These are phyloP conservation scores for Colletotrichum sp. DNA, from an alignment of 2,329 filamentous ascomycete genomes.

Conservation along the genomic window DNA sequence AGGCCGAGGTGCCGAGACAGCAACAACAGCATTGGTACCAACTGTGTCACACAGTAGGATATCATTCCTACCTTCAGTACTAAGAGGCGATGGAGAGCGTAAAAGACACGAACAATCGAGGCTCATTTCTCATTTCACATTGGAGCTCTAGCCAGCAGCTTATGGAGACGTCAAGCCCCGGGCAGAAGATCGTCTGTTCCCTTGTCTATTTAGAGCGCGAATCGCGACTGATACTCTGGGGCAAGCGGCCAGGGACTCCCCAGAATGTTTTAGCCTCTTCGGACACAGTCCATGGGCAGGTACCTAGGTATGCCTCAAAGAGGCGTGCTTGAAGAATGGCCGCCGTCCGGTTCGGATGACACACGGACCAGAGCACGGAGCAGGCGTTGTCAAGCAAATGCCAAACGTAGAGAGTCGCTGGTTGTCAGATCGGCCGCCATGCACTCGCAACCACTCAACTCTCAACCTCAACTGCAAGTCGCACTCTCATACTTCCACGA, in stretches of 20 bases:
- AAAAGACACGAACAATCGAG: neutral
- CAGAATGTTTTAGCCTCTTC: constrained; percentile 18
- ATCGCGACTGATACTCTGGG: constrained; percentile 18
- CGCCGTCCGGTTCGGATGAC: constrained; percentile 14
- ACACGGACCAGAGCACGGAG: constrained; percentile 2
- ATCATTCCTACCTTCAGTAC: neutral
- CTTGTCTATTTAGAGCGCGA: constrained; percentile 15
- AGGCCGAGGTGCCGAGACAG: neutral
- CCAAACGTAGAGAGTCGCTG: neutral
- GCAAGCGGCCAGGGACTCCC: constrained; percentile 12
- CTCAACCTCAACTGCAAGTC: neutral
- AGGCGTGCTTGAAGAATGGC: constrained; percentile 17
- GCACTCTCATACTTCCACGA: neutral
- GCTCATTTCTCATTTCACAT: neutral
- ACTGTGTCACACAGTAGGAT: neutral
- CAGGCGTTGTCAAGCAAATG: neutral
- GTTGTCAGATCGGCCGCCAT: neutral
- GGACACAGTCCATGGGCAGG: neutral
- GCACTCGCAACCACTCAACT: neutral
- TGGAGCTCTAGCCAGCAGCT: neutral
- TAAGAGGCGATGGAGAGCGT: neutral
- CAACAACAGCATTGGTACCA: neutral
- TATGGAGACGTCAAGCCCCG: neutral
- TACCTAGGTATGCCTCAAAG: neutral
- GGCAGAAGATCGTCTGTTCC: constrained; percentile 8